phyloP scores from a whole-genome alignment of 164 flowering plant genomes.

The Akebia trifoliata region DNA sequence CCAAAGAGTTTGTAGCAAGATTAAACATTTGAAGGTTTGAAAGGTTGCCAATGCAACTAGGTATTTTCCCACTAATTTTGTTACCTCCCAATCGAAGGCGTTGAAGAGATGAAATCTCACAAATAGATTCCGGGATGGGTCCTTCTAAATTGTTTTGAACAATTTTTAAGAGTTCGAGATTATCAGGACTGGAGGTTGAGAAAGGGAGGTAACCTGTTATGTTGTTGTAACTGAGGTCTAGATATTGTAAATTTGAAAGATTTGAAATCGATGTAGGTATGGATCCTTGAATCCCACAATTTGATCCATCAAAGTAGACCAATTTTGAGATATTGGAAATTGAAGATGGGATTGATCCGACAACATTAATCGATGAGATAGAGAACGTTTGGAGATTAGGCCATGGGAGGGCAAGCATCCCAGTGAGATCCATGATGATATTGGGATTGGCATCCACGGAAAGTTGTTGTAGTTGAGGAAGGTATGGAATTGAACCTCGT shows the following conservation, averaged over 20 bases:
- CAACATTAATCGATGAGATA: too few species aligned
- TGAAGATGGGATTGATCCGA: constrained; percentile 13
- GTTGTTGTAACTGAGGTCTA: constrained; percentile 18
- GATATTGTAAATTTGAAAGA: constrained; percentile 14
- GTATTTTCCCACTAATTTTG: constrained; percentile 15
- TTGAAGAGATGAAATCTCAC: constrained; percentile 15
- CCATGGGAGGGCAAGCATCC: constrained; percentile 14
- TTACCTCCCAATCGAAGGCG: constrained; percentile 4
- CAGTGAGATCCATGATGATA: constrained; percentile 6
- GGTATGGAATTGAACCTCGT: constrained; percentile 9
- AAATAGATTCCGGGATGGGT: constrained; percentile 16
- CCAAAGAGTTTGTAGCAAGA: constrained; percentile 7
- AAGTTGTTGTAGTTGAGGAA: constrained; percentile 18
- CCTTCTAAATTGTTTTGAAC: constrained; percentile 13
- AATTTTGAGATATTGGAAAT: constrained; percentile 15
- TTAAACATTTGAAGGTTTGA: neutral
- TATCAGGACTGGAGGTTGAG: constrained; percentile 12
- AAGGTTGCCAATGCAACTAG: constrained; percentile 17
- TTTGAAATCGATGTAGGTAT: constrained; percentile 17
- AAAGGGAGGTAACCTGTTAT: constrained; percentile 16
- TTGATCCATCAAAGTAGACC: neutral
- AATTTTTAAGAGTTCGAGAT: constrained; percentile 3
- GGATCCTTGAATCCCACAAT: constrained; percentile 21
- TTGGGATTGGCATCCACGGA: constrained; percentile 8
- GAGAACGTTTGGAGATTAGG: constrained; percentile 3